Conservation (phyloP, 75 land plant species). For the Adiantum capillusveneris region DNA sequence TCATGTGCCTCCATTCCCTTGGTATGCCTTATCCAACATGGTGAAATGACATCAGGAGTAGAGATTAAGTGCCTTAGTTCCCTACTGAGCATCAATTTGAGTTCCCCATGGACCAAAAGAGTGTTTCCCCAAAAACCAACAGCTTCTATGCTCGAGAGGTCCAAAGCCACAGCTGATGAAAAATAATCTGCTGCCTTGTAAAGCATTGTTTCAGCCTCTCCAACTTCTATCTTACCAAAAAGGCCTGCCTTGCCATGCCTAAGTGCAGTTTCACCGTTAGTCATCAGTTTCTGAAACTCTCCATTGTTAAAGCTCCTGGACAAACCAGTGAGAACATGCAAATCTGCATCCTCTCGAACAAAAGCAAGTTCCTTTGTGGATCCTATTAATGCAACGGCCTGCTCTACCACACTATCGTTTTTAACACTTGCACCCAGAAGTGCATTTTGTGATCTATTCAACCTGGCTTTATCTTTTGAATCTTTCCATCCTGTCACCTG, state of each 20-base stretch:
- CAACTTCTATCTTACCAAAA: conserved; percentile 32
- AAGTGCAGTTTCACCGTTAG: conserved; percentile 47
- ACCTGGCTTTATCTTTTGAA: too few relatives aligned
- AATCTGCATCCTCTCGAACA: neutral
- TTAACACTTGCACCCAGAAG: too few relatives aligned
- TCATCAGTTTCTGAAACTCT: conserved; percentile 37
- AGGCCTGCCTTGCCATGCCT: conserved; percentile 55
- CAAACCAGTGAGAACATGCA: neutral
- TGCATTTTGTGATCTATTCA: too few relatives aligned
- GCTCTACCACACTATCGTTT: too few relatives aligned
- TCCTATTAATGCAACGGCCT: neutral
- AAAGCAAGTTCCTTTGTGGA: neutral
- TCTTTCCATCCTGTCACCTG: too few relatives aligned
- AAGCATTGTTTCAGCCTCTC: conserved; percentile 45
- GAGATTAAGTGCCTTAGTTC: conserved; percentile 41
- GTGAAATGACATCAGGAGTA: conserved; percentile 21
- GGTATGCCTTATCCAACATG: conserved; percentile 8
- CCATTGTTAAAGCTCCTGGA: conserved; percentile 7
- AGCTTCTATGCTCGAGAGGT: conserved; percentile 77
- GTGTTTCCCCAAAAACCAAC: conserved; percentile 81
- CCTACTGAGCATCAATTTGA: conserved; percentile 74
- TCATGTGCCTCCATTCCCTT: conserved; percentile 8
- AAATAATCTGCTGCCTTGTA: conserved; percentile 52
- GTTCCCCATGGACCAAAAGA: conserved; percentile 84
- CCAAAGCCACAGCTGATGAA: conserved; percentile 48